Base-by-base conservation (phyloP, 2,329 filamentous ascomycete species). In the Penicillium sp. region DNA sequence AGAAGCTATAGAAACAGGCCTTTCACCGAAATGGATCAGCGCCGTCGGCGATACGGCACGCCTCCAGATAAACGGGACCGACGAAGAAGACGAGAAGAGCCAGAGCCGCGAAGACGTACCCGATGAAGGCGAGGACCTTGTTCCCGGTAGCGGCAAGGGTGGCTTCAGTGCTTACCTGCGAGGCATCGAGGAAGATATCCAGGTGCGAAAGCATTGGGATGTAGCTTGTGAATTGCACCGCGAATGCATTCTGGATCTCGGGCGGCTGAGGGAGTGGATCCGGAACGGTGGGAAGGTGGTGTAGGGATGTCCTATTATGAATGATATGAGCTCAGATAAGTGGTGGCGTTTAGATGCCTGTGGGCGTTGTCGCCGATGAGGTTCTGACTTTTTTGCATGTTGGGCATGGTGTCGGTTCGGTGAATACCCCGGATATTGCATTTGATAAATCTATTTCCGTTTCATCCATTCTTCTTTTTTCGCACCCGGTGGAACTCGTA, bases 21-120 rank as follows among this genome's bases (percentile, higher is more conserved):
- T 73, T 54, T 70, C 68, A 0, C 69, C 69, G 3, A 70, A 69
- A 44, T 85, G 81, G 76, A 74, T 84, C 31, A 75, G 75, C 31
- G 76, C 79, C 2, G 70, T 76, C 7, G 81, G 81, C 4, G 80
- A 82, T 54, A 69, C 70, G 1, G 44, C 61, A 2, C 63, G 66
- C 35, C 50, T 74, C 3, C 65, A 66, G 16, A 56, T 73, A 4
- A 57, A 66, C 18, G 58, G 51, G 11, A 62, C 63, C 24, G 63
- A 67, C 13, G 57, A 53, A n/a, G 56, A 53, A n/a, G 56, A 58
- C 14, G 38, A 50, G 30, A 51, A 50, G 18, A 42, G 22, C 11
- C 36, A 43, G n/a, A 18, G 8, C n/a, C 43, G 43, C 14, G 56
- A 48, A 28, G 9, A 28, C 5, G 48, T 51, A 14, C 46, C 55